Conservation (phyloP, 1,284 basidiomycete species). For the Ceratobasidium theobromae region DNA sequence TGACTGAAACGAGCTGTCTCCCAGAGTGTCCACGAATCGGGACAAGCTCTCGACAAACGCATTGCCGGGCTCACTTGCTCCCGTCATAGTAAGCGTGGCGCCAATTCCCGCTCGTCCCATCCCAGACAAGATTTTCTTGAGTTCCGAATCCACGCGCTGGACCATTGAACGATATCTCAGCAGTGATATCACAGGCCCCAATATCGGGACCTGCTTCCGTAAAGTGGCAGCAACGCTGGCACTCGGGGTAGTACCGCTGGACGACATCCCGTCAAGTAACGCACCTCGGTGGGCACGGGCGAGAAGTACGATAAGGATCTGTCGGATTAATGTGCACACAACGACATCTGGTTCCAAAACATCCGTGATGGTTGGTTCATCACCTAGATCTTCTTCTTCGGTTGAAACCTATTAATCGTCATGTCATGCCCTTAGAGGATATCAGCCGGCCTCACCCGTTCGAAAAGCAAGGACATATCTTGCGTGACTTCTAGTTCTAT, state of each 20-base stretch:
- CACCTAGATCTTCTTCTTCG: constrained; percentile 41
- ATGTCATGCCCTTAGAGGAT: background rate
- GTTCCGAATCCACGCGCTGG: constrained; percentile 57
- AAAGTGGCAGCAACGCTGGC: constrained; percentile 35
- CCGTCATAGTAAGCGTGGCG: constrained; percentile 58
- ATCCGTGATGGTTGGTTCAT: constrained; percentile 34
- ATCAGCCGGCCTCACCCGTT: constrained; percentile 51
- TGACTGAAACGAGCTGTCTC: background rate
- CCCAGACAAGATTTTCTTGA: constrained; percentile 53
- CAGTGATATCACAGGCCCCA: constrained; percentile 71
- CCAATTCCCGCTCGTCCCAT: constrained; percentile 58
- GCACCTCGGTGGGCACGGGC: constrained; percentile 59
- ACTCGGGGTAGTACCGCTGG: constrained; percentile 33
- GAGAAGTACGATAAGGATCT: constrained; percentile 61
- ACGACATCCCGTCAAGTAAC: constrained; percentile 53
- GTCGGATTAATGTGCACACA: constrained; percentile 69
- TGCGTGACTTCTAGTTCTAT: constrained; percentile 72
- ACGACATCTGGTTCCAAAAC: constrained; percentile 42
- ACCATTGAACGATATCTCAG: constrained; percentile 76
- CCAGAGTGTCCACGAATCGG: constrained; percentile 10
- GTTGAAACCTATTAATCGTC: background rate
- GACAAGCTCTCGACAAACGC: constrained; percentile 54
- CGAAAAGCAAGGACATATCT: constrained; percentile 65
- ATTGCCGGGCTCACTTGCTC: constrained; percentile 65
- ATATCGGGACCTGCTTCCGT: constrained; percentile 41